Evolutionary conservation across 176 grass and related monocot species (phyloP), one percentile per base, ranked within the genome.

Genomic region (Cenchrus americanus): DNA sequence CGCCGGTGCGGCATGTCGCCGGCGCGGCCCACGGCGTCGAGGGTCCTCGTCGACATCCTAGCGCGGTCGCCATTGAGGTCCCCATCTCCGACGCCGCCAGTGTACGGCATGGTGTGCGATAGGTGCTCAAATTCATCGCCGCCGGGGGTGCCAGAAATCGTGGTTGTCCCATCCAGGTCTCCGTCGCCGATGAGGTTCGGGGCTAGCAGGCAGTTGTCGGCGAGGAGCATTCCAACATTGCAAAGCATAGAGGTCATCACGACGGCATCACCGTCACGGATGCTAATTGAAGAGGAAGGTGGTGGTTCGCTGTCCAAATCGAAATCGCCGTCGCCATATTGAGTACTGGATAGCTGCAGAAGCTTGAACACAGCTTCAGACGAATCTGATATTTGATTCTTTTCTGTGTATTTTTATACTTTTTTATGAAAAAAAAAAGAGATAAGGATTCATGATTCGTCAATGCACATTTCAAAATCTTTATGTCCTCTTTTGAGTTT

Each of bases 11-110:
- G 71, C 62, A 42, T 68, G 42, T 86, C 62, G 9, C 73, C 83
- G 8, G 51, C 86, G 83, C 63, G 83, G 75, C 52, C 88, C 2
- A 48, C 83, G 46, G 34, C 83, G 48, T 86, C 87, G 19, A 54
- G 46, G 43, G 66, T 85, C 46, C 57, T 89, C 13, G 55, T 46
- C 23, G 87, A 89, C 34, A 85, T 89, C 46, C 3, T 89, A 18
- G 71, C 70, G 2, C 83, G 54, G 40, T 89, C 88, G 12, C 81
- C 86, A 40, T 8, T 73, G 66, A 77, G 83, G 40, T 82, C 83
- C 5, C 83, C 78, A 24, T 82, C 88, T 18, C 78, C 18, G 15
- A 64, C 64, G 14, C 67, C 81, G 7, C 5, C 42, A 37, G 34
- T 49, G 7, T 66, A 55, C 42, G 18, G 9, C 54, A 32, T 10